Percentiles rank a stretch among this genome's conserved stretches.
phyloP scores from a whole-genome alignment of 1,284 basidiomycete species.

The Cryptococcus sp. region DNA sequence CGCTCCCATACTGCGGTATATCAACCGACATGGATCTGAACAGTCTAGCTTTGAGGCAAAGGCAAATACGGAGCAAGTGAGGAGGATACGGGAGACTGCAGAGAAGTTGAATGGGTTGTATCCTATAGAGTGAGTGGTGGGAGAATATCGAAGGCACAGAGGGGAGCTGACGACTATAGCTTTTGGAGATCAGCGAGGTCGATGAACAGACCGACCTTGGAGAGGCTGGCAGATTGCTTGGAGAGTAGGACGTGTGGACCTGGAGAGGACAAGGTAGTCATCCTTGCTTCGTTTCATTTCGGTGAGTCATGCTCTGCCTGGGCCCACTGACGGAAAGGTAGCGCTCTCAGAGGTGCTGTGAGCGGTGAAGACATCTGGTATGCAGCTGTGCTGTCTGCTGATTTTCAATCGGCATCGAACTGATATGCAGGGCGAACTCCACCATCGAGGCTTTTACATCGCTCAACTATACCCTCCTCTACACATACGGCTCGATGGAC shows the following conservation, averaged over 20 bases:
- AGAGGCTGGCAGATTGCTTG: conserved; percentile 9
- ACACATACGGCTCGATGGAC: conserved; percentile 25
- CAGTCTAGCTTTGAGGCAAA: too few species aligned
- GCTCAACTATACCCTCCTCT: conserved; percentile 33
- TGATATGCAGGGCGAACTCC: conserved; percentile 22
- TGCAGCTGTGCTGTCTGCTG: not conserved
- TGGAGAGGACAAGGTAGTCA: conserved; percentile 14
- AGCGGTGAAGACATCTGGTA: conserved; percentile 17
- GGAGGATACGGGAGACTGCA: too few species aligned
- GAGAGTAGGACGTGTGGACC: conserved; percentile 3
- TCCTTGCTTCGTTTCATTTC: conserved; percentile 20
- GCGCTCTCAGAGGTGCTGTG: conserved; percentile 2
- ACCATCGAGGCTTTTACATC: conserved; percentile 20
- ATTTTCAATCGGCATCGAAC: not conserved
- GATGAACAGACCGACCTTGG: conserved; percentile 7
- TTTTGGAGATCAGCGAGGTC: not conserved
- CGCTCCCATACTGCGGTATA: too few species aligned
- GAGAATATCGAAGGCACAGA: too few species aligned
- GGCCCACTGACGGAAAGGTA: not conserved
- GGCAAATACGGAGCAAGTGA: too few species aligned
- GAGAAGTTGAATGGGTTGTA: not conserved
- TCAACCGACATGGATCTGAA: too few species aligned
- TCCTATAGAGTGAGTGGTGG: not conserved
- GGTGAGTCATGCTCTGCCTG: not conserved
- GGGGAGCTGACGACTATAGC: not conserved